These are phyloP conservation scores for Athelia sp. DNA, from an alignment of 1,284 basidiomycete genomes.

Conservation along the genomic window DNA sequence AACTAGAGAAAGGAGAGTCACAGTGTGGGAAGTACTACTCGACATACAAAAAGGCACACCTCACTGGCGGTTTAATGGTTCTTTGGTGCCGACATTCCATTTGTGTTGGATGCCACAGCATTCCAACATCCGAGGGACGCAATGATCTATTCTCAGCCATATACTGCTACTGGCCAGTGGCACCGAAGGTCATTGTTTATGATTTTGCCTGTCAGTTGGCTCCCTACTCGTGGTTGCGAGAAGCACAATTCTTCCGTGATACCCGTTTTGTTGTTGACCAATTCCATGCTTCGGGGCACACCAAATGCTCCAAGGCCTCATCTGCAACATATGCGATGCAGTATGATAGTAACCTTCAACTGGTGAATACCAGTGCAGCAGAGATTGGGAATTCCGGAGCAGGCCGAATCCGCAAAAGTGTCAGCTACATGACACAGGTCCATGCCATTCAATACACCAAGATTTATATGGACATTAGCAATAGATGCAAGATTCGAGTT, in stretches of 20 bases:
- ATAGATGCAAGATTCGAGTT: constrained; percentile 12
- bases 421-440: constrained; percentile 28
- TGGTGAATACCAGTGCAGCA: constrained; percentile 26
- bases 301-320: constrained; percentile 19
- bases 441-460: constrained; percentile 25
- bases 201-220: constrained; percentile 29
- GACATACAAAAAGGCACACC: constrained; percentile 21
- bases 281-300: constrained; percentile 26
- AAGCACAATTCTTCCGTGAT: constrained; percentile 23
- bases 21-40: constrained; percentile 33
- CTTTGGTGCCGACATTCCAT: constrained; percentile 31
- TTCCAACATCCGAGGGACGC: constrained; percentile 28
- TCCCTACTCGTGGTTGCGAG: constrained; percentile 25
- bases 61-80: constrained; percentile 29
- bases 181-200: constrained; percentile 27
- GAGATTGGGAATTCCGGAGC: constrained; percentile 30
- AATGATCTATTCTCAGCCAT: constrained; percentile 35
- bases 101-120: constrained; percentile 35
- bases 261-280: constrained; percentile 26
- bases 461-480: constrained; percentile 24
- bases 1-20: no score
- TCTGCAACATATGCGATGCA: constrained; percentile 21
- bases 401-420: constrained; percentile 21
- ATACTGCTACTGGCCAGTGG: constrained; percentile 23
- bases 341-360: constrained; percentile 16